Evolutionary conservation across 164 flowering plant species (phyloP).

Genomic region (Kingdonia uniflora): DNA sequence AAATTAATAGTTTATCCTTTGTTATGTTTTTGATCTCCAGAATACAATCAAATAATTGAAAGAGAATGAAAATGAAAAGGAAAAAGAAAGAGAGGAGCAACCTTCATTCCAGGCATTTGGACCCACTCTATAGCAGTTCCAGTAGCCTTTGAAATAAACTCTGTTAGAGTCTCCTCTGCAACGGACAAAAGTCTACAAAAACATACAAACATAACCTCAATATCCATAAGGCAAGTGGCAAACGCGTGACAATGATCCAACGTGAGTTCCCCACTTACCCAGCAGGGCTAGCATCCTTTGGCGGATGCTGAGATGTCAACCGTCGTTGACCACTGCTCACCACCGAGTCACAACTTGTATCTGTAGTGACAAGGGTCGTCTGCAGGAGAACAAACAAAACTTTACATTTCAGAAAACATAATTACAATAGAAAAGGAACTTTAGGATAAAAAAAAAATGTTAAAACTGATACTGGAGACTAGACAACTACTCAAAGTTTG

Average conservation of each 20-base stretch:
- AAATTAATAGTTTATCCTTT: no score
- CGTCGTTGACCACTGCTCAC: conserved; percentile 89
- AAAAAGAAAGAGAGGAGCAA: conserved; percentile 9
- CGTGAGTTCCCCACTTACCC: conserved; percentile 41
- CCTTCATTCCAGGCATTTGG: conserved; percentile 99
- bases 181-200: conserved; percentile 74
- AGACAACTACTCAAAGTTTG: no score
- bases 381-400: conserved; percentile 17
- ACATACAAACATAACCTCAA: conserved; percentile 13
- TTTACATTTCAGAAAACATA: no score
- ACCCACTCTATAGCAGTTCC: conserved; percentile 99
- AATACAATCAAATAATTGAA: no score
- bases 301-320: conserved; percentile 82
- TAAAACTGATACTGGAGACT: no score
- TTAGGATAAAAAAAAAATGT: no score
- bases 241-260: no score
- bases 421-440: no score
- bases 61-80: neutral
- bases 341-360: conserved; percentile 89
- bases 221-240: conserved; percentile 3
- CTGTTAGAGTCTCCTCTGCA: conserved; percentile 95
- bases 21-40: no score
- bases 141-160: conserved; percentile 94
- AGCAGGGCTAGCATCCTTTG: conserved; percentile 97
- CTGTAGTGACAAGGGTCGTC: conserved; percentile 64